These are phyloP conservation scores for Petrea volubilis DNA, from an alignment of 257 asterid genomes.

Conservation along the genomic window DNA sequence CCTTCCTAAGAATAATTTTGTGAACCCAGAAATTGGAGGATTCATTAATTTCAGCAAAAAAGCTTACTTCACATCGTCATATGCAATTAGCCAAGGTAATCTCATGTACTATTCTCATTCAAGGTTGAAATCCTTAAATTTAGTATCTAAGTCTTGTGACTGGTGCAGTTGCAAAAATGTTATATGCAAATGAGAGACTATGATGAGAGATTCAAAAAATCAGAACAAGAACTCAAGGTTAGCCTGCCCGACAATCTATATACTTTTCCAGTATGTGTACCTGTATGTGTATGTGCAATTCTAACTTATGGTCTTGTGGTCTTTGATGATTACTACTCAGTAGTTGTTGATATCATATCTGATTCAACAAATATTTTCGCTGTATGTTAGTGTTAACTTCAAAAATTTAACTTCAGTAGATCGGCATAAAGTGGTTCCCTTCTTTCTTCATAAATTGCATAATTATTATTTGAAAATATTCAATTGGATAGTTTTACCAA, in stretches of 20 bases:
- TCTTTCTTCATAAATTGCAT: not conserved
- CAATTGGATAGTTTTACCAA: not conserved
- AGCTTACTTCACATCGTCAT: slow-evolving; percentile 55
- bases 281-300: not conserved
- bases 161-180: slow-evolving; percentile 65
- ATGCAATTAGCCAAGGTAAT: slow-evolving; percentile 68
- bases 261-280: not conserved
- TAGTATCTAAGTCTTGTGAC: slow-evolving; percentile 19
- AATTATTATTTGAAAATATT: not conserved
- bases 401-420: not conserved
- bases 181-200: slow-evolving; percentile 65
- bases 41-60: slow-evolving; percentile 54
- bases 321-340: not conserved
- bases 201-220: slow-evolving; percentile 57
- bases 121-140: slow-evolving; percentile 1
- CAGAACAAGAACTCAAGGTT: slow-evolving; percentile 85
- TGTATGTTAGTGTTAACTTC: not conserved
- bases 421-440: not conserved
- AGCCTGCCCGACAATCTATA: slow-evolving; percentile 11
- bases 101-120: slow-evolving; percentile 7
- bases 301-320: not conserved
- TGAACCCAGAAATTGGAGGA: slow-evolving; percentile 70
- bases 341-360: not conserved
- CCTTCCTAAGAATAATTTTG: slow-evolving; percentile 16
- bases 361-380: not conserved